Evolutionary conservation across 352 stramenopile species (phyloP).

Genomic region (Phytophthora citrophthora): DNA sequence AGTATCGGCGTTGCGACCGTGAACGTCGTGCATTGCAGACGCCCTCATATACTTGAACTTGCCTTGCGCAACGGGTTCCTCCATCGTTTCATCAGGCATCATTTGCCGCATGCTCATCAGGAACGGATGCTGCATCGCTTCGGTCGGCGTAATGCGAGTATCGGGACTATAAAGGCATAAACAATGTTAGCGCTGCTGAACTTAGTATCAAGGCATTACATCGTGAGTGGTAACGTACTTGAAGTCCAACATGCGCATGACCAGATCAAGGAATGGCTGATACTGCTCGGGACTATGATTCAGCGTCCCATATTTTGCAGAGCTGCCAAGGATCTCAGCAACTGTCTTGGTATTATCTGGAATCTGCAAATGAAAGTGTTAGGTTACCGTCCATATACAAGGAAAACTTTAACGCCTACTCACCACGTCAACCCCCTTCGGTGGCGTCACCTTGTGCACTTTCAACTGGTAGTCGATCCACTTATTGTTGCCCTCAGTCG

Average conservation of each 20-base stretch:
- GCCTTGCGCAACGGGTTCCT: slow-evolving; percentile 39
- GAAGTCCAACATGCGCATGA: slow-evolving; percentile 96
- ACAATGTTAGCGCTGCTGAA: background rate
- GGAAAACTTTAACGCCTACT: slow-evolving; percentile 20
- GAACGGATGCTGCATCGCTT: slow-evolving; percentile 96
- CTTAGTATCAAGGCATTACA: background rate
- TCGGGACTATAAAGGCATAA: slow-evolving; percentile 54
- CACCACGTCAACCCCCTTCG: slow-evolving; percentile 42
- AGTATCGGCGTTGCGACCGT: slow-evolving; percentile 37
- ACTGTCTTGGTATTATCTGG: slow-evolving; percentile 51
- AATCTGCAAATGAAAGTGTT: slow-evolving; percentile 29
- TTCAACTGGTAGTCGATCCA: slow-evolving; percentile 74
- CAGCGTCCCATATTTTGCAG: slow-evolving; percentile 47
- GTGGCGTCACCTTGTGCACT: slow-evolving; percentile 54
- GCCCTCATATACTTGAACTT: slow-evolving; percentile 60
- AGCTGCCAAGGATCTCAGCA: slow-evolving; percentile 64
- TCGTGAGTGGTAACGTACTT: slow-evolving; percentile 62
- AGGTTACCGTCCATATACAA: background rate
- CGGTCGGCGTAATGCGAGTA: slow-evolving; percentile 90
- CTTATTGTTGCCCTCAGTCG: slow-evolving; percentile 61
- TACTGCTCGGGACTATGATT: slow-evolving; percentile 90
- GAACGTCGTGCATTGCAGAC: slow-evolving; percentile 48
- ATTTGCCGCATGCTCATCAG: slow-evolving; percentile 59
- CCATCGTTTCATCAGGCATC: slow-evolving; percentile 45
- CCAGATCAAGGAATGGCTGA: slow-evolving; percentile 92